A percentile compares a stretch with the other conserved stretches of the same genome.
These are phyloP conservation scores for Gossypium australe DNA, from an alignment of 345 rosid genomes.

Conservation along the genomic window DNA sequence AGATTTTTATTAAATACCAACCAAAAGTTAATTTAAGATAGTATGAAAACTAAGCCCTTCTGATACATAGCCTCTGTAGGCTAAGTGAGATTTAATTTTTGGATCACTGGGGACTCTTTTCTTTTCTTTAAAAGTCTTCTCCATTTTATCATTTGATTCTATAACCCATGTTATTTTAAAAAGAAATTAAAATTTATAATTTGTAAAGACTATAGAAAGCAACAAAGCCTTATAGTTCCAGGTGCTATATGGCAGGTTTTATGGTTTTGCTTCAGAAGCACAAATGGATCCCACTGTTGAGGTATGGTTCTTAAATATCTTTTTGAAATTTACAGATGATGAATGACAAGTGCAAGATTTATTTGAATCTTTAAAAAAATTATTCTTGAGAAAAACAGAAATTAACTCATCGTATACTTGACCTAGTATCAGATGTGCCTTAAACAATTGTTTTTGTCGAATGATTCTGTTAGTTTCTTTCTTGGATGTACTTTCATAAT, in stretches of 20 bases:
- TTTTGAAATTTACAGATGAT: not conserved
- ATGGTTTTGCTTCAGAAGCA: slow-evolving; percentile 87
- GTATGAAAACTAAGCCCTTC: not conserved
- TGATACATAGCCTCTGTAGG: not conserved
- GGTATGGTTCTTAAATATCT: slow-evolving; percentile 33
- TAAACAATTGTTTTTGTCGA: not conserved
- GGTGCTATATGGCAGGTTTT: slow-evolving; percentile 49
- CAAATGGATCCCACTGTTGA: slow-evolving; percentile 91
- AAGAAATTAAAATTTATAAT: not conserved
- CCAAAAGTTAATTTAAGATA: not conserved
- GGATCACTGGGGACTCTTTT: not conserved
- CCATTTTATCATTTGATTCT: slow-evolving; percentile 7
- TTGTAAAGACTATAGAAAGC: not conserved
- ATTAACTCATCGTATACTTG: not conserved
- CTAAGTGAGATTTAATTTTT: not conserved
- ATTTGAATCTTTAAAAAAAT: not conserved
- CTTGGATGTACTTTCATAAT: slow-evolving; percentile 11
- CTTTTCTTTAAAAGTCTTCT: not conserved
- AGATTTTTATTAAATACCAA: not conserved
- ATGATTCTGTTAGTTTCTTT: not conserved
- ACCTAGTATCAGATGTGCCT: slow-evolving; percentile 3
- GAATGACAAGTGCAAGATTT: not conserved
- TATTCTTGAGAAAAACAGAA: slow-evolving; percentile 5
- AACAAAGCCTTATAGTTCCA: not conserved
- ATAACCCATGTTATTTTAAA: not conserved